Conservation (phyloP, 257 asterid genomes). For the Solanum medicagineum region DNA sequence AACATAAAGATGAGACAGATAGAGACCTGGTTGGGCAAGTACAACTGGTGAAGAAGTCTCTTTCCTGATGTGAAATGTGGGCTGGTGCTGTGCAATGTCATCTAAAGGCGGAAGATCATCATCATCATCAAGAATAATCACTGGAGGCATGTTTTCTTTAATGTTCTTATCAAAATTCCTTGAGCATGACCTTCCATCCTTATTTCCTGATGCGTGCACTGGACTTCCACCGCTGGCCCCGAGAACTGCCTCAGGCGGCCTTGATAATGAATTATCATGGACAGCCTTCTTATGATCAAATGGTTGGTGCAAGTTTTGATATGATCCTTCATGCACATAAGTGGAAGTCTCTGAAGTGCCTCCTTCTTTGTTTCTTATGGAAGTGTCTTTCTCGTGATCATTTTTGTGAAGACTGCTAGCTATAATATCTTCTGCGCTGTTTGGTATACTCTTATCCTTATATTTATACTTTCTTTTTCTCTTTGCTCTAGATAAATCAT, state of each 20-base stretch:
- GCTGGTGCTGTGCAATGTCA: constrained; percentile 11
- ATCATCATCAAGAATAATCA: constrained; percentile 5
- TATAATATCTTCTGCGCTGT: constrained; percentile 5
- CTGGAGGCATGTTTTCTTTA: constrained; percentile 3
- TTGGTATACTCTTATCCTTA: constrained; percentile 9
- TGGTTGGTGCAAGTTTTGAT: constrained; percentile 1
- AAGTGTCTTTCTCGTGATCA: constrained; percentile 5
- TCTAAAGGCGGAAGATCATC: constrained; percentile 39
- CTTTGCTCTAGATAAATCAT: constrained; percentile 8
- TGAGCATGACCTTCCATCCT: constrained; percentile 16
- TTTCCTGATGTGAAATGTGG: constrained; percentile 21
- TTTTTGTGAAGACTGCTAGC: constrained; percentile 9
- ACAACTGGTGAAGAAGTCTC: constrained; percentile 14
- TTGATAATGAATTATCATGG: constrained; percentile 8
- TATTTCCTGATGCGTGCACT: constrained; percentile 9
- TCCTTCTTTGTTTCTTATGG: constrained; percentile 9
- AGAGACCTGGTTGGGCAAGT: not conserved
- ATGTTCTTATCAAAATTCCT: constrained; percentile 3
- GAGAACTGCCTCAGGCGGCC: constrained; percentile 7
- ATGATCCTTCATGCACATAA: constrained; percentile 5
- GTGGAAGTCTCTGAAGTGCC: constrained; percentile 12
- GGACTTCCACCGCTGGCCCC: constrained; percentile 23
- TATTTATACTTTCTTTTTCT: constrained; percentile 13
- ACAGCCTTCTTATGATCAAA: constrained; percentile 2
- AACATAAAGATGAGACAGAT: not conserved